Percentiles rank a stretch among this genome's conserved stretches.
These are phyloP conservation scores for Podaxis mareebaensis DNA, from an alignment of 768 basidiomycete genomes.

Conservation along the genomic window DNA sequence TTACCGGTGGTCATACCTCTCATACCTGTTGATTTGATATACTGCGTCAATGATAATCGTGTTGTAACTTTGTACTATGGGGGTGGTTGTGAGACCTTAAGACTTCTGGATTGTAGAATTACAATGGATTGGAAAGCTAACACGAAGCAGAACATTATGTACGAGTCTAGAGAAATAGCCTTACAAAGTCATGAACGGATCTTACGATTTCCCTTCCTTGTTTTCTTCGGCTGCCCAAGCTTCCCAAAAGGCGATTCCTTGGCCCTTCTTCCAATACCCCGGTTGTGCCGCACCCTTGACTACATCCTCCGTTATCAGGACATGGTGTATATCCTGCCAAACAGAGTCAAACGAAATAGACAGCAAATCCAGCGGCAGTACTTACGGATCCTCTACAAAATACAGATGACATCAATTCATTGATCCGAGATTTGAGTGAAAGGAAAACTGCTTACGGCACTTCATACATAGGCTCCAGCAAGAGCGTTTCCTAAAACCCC, in stretches of 20 bases:
- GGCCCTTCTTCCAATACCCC: constrained; percentile 74
- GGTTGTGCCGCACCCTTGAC: constrained; percentile 65
- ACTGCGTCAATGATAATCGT: constrained; percentile 14
- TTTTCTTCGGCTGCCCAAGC: constrained; percentile 75
- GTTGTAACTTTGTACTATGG: background rate
- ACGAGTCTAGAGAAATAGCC: background rate
- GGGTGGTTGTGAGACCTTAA: background rate
- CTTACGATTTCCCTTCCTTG: constrained; percentile 19
- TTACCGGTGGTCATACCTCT: constrained; percentile 2
- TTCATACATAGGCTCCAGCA: constrained; percentile 93
- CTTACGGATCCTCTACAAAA: constrained; percentile 64
- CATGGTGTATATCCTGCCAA: constrained; percentile 69
- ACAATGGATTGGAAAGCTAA: background rate
- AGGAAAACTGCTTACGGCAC: constrained; percentile 63
- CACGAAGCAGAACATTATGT: background rate
- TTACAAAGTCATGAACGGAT: background rate
- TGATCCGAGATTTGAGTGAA: background rate
- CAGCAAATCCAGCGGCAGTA: background rate
- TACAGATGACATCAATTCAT: background rate
- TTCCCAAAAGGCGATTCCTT: constrained; percentile 70
- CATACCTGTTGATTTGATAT: constrained; percentile 19
- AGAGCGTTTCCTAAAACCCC: constrained; percentile 62
- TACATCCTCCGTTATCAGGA: constrained; percentile 75
- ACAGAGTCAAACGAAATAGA: background rate
- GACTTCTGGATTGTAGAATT: background rate